Evolutionary conservation across 805 yeast genomes (phyloP).

Genomic region (Sungouiozyma intestinalis): DNA sequence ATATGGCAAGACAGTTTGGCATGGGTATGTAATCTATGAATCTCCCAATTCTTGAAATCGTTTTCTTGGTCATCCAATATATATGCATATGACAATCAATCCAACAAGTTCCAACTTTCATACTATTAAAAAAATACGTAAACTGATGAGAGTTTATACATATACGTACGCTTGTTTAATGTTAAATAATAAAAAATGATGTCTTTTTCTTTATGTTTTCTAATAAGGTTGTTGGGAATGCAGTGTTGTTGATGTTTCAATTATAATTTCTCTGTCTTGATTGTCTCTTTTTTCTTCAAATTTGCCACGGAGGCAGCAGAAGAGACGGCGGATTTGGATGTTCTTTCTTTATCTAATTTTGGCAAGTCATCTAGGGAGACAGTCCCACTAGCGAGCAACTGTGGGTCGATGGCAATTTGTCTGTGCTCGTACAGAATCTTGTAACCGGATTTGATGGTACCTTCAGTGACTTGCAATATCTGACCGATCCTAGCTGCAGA

Average conservation of each 20-base stretch:
- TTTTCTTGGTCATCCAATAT: background rate
- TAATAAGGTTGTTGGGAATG: background rate
- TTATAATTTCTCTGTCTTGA: background rate
- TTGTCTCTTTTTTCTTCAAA: slow-evolving; percentile 4
- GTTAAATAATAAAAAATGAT: too few species aligned
- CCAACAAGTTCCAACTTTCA: too few species aligned
- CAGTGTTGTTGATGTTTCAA: background rate
- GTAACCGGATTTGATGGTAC: slow-evolving; percentile 89
- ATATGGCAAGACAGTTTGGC: slow-evolving; percentile 42
- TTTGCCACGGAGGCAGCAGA: background rate
- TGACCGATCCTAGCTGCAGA: slow-evolving; percentile 78
- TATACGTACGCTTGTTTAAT: too few species aligned
- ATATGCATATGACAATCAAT: background rate
- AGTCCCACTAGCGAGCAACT: slow-evolving; percentile 23
- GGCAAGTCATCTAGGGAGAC: slow-evolving; percentile 25
- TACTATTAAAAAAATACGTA: too few species aligned
- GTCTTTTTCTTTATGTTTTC: too few species aligned
- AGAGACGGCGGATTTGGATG: slow-evolving; percentile 5
- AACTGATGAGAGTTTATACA: background rate
- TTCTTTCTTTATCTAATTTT: slow-evolving; percentile 24
- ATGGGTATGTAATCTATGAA: slow-evolving; percentile 19
- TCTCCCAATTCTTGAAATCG: too few species aligned
- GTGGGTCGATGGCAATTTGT: slow-evolving; percentile 44
- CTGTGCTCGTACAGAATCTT: slow-evolving; percentile 69
- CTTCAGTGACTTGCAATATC: slow-evolving; percentile 92